Evolutionary conservation across 2,329 filamentous ascomycete species (phyloP).

Genomic region (Alternaria metachromatica): DNA sequence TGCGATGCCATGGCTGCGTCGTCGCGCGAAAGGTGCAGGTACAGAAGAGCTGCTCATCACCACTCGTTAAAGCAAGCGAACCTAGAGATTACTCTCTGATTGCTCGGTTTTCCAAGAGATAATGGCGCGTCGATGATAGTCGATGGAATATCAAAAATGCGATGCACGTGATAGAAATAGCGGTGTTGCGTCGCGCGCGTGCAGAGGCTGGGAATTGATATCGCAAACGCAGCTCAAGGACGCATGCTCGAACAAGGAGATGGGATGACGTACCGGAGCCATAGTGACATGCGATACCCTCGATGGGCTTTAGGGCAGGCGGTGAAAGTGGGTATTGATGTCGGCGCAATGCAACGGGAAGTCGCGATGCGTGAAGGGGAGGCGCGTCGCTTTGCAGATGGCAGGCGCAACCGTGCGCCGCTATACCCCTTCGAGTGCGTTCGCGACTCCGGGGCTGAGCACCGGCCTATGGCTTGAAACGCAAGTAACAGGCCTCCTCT

Average conservation of each 20-base stretch:
- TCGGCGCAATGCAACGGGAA: conserved; percentile 33
- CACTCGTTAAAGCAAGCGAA: background rate
- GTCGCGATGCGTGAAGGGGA: conserved; percentile 42
- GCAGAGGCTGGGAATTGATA: background rate
- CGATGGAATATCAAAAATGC: conserved; percentile 1
- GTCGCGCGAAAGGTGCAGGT: background rate
- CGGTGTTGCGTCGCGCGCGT: conserved; percentile 12
- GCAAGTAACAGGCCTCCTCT: background rate
- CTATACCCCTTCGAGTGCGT: conserved; percentile 11
- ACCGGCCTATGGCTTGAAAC: background rate
- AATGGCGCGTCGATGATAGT: background rate
- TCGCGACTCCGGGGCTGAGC: background rate
- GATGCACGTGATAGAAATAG: conserved; percentile 11
- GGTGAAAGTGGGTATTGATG: conserved; percentile 26
- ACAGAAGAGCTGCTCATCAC: background rate
- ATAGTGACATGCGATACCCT: conserved; percentile 28
- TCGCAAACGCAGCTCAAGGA: conserved; percentile 1
- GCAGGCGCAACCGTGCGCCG: conserved; percentile 32
- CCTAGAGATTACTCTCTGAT: background rate
- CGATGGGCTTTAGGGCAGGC: conserved; percentile 22
- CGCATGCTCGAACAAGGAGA: background rate
- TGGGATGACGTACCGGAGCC: conserved; percentile 43
- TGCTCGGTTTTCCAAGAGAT: background rate
- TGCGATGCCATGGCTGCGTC: background rate
- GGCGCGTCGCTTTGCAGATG: conserved; percentile 39